phyloP scores from a whole-genome alignment of 805 yeast genomes.

The Kodamaea kaohsiungensis region DNA sequence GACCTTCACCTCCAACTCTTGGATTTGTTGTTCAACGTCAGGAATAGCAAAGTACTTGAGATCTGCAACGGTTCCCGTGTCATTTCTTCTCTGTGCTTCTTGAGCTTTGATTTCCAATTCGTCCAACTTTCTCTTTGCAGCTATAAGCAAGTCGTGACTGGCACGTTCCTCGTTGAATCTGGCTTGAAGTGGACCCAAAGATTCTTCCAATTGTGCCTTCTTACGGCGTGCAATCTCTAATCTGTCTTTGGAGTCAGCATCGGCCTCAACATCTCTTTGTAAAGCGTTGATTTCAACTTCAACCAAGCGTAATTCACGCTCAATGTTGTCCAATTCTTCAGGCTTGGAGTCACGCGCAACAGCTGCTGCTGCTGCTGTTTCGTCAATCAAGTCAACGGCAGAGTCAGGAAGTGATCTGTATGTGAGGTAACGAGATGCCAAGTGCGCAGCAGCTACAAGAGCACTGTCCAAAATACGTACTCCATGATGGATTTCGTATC shows the following conservation, averaged over 20 bases:
- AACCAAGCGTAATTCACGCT: slow-evolving; percentile 85
- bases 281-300: slow-evolving; percentile 96
- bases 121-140: slow-evolving; percentile 86
- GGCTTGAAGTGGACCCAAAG: slow-evolving; percentile 80
- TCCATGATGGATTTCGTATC: slow-evolving; percentile 96
- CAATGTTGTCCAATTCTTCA: slow-evolving; percentile 90
- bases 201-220: slow-evolving; percentile 82
- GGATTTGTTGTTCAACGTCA: slow-evolving; percentile 76
- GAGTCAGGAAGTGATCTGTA: slow-evolving; percentile 96
- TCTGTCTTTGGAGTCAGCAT: slow-evolving; percentile 81
- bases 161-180: slow-evolving; percentile 83
- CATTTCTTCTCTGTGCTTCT: slow-evolving; percentile 97
- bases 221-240: slow-evolving; percentile 74
- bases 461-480: slow-evolving; percentile 95
- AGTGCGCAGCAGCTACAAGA: slow-evolving; percentile 87
- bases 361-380: slow-evolving; percentile 94
- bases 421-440: slow-evolving; percentile 92
- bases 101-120: slow-evolving; percentile 89
- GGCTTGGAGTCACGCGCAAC: slow-evolving; percentile 98
- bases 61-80: slow-evolving; percentile 93
- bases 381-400: slow-evolving; percentile 95
- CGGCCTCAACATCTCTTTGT: slow-evolving; percentile 92
- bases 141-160: slow-evolving; percentile 87
- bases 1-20: slow-evolving; percentile 69
- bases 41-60: slow-evolving; percentile 97